phyloP scores from a whole-genome alignment of 805 yeast species.

The Zygosaccharomyces siamensis region DNA sequence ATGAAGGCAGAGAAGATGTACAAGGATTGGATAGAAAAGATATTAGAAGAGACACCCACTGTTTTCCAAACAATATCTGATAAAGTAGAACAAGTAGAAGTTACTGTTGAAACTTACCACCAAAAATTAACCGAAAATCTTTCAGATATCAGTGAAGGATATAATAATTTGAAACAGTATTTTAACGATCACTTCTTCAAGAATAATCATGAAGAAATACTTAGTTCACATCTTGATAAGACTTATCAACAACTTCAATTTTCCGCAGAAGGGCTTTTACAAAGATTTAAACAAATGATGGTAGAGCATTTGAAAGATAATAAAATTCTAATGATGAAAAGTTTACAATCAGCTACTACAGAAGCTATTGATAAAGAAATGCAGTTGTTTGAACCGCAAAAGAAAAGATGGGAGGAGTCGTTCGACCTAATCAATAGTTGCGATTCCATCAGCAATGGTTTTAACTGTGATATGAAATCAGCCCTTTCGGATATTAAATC shows the following conservation, averaged over 20 bases:
- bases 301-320: constrained; percentile 23
- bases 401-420: constrained; percentile 30
- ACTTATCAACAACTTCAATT: constrained; percentile 24
- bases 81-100: constrained; percentile 20
- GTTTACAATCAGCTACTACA: constrained; percentile 26
- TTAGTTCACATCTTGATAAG: constrained; percentile 24
- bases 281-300: constrained; percentile 21
- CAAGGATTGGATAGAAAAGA: constrained; percentile 22
- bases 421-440: constrained; percentile 32
- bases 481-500: constrained; percentile 20
- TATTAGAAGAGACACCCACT: constrained; percentile 24
- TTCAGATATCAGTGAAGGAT: constrained; percentile 32
- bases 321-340: constrained; percentile 23
- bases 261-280: constrained; percentile 22
- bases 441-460: constrained; percentile 30
- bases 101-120: constrained; percentile 17
- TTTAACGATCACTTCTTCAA: constrained; percentile 30
- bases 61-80: constrained; percentile 18
- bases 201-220: constrained; percentile 25
- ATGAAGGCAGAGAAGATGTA: constrained; percentile 21
- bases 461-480: constrained; percentile 17
- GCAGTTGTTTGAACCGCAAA: constrained; percentile 28
- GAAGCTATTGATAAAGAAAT: constrained; percentile 32
- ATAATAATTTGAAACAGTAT: constrained; percentile 30
- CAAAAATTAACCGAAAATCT: constrained; percentile 24